These are phyloP conservation scores for Alloteropsis semialata DNA, from an alignment of 176 grass and related monocot genomes.

Conservation along the genomic window DNA sequence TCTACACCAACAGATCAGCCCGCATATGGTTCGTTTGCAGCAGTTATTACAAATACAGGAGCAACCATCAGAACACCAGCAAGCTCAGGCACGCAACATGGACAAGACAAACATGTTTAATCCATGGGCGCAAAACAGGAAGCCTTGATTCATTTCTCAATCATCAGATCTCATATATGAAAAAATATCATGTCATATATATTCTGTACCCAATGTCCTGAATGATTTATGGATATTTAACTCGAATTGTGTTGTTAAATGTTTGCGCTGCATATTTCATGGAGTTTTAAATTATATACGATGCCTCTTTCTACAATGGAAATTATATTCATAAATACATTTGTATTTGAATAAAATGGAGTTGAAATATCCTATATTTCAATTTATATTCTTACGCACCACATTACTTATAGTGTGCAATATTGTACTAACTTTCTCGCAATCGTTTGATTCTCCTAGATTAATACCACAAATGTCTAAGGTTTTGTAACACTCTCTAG, in stretches of 20 bases:
- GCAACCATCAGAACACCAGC: not conserved
- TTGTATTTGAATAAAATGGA: not conserved
- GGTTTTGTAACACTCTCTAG: too few relatives aligned
- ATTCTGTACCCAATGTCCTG: not conserved
- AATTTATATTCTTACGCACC: too few relatives aligned
- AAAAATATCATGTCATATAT: too few relatives aligned
- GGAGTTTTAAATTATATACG: not conserved
- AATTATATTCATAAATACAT: not conserved
- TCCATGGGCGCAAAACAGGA: not conserved
- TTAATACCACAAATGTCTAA: too few relatives aligned
- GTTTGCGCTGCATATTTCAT: not conserved
- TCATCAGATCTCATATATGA: not conserved
- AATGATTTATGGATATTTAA: not conserved
- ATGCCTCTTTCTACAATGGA: not conserved
- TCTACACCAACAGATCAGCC: not conserved
- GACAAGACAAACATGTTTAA: not conserved
- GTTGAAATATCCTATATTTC: too few relatives aligned
- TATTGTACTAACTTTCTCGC: too few relatives aligned
- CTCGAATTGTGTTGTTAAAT: not conserved
- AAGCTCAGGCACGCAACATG: not conserved
- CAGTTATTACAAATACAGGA: not conserved
- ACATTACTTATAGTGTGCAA: too few relatives aligned
- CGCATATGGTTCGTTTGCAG: not conserved
- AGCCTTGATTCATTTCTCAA: not conserved
- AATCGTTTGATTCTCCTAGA: too few relatives aligned